A percentile compares a stretch with the other conserved stretches of the same genome.
Evolutionary conservation across 345 rosid species (phyloP).

Genomic region (Cochlearia excelsa): DNA sequence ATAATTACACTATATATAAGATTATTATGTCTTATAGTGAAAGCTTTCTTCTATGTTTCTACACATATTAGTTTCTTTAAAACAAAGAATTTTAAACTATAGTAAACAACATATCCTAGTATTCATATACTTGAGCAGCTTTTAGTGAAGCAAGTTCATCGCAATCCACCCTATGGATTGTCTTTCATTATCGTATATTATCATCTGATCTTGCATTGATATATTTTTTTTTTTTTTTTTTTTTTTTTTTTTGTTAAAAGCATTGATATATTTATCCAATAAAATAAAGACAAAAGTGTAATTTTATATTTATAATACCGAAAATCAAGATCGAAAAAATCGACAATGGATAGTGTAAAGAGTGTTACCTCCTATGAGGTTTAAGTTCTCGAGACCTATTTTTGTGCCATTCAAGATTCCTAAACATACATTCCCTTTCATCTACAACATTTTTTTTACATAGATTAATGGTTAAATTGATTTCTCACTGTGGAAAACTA

Average conservation of each 20-base stretch:
- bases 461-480: too few relatives aligned
- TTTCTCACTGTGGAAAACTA: too few relatives aligned
- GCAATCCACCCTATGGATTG: slow-evolving; percentile 78
- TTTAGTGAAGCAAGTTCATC: slow-evolving; percentile 46
- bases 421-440: slow-evolving; percentile 76
- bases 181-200: slow-evolving; percentile 78
- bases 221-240: too few relatives aligned
- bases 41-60: too few relatives aligned
- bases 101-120: too few relatives aligned
- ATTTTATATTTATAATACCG: neutral
- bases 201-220: slow-evolving; percentile 89
- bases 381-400: slow-evolving; percentile 58
- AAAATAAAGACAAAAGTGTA: neutral
- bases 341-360: too few relatives aligned
- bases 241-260: too few relatives aligned
- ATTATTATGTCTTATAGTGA: too few relatives aligned
- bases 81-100: too few relatives aligned
- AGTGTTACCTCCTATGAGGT: slow-evolving; percentile 79
- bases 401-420: slow-evolving; percentile 85
- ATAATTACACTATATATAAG: too few relatives aligned
- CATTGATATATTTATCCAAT: too few relatives aligned
- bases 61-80: too few relatives aligned
- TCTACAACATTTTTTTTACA: slow-evolving; percentile 44
- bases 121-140: slow-evolving; percentile 31
- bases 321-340: neutral